Percentiles rank a stretch among this genome's conserved stretches.
These are phyloP conservation scores for Elongisporangium senticosum DNA, from an alignment of 352 stramenopile genomes.

Conservation along the genomic window DNA sequence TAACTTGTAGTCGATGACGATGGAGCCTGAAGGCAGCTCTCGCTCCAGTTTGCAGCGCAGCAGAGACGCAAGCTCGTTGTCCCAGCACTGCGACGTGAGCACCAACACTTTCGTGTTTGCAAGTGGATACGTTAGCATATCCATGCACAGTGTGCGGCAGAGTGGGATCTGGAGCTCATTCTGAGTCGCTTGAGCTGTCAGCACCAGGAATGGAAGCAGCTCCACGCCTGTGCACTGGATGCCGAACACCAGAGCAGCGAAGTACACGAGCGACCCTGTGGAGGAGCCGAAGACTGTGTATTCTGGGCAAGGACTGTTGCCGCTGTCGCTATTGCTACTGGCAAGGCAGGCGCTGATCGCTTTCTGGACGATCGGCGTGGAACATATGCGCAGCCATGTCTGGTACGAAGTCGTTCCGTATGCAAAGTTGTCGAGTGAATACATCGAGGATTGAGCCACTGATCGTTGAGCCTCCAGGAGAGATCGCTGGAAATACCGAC, in stretches of 20 bases:
- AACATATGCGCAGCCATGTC: slow-evolving; percentile 36
- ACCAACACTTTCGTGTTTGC: slow-evolving; percentile 25
- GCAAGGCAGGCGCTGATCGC: slow-evolving; percentile 1
- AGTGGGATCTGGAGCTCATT: slow-evolving; percentile 6
- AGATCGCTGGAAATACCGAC: slow-evolving; percentile 23
- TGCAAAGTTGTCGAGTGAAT: slow-evolving; percentile 45
- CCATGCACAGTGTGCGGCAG: slow-evolving; percentile 27
- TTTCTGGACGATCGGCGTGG: slow-evolving; percentile 6
- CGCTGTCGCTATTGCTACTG: neutral
- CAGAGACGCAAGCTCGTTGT: slow-evolving; percentile 22
- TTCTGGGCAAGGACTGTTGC: neutral
- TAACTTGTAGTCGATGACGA: slow-evolving; percentile 58
- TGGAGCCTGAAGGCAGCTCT: slow-evolving; percentile 17
- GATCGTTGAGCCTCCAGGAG: slow-evolving; percentile 20
- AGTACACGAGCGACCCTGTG: slow-evolving; percentile 48
- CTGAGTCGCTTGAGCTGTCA: slow-evolving; percentile 15
- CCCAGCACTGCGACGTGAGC: slow-evolving; percentile 64
- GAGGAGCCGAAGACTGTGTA: slow-evolving; percentile 53
- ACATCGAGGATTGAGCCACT: slow-evolving; percentile 8
- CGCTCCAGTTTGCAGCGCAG: slow-evolving; percentile 33
- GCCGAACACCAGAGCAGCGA: slow-evolving; percentile 24
- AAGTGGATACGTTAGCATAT: slow-evolving; percentile 37
- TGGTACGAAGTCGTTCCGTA: slow-evolving; percentile 49
- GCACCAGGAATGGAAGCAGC: slow-evolving; percentile 41
- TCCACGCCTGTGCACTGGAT: slow-evolving; percentile 34